phyloP scores from a whole-genome alignment of 495 filamentous ascomycete species.

The Aspergillus coremiiformis region DNA sequence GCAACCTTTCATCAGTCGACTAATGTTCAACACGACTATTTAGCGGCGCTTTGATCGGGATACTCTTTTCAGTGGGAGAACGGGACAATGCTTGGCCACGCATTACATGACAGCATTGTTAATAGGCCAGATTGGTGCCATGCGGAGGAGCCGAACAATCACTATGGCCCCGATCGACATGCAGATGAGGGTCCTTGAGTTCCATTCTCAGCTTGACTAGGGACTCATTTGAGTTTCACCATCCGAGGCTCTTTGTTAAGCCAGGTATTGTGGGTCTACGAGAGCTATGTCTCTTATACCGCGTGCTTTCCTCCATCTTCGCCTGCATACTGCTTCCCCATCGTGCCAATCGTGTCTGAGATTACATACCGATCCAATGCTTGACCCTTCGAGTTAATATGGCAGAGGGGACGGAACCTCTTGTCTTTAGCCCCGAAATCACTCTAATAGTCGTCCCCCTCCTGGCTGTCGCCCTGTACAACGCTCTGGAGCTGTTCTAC shows the following conservation, averaged over 20 bases:
- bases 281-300: neutral
- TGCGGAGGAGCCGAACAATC: neutral
- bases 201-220: neutral
- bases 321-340: neutral
- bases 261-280: neutral
- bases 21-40: too few species aligned
- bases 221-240: neutral
- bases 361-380: neutral
- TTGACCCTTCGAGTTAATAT: slow-evolving; percentile 5
- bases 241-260: neutral
- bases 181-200: neutral
- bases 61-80: neutral
- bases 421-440: neutral
- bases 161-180: neutral
- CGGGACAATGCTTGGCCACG: neutral
- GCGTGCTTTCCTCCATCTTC: neutral
- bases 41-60: too few species aligned
- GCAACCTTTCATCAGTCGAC: too few species aligned
- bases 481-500: slow-evolving; percentile 30
- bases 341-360: neutral
- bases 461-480: slow-evolving; percentile 29
- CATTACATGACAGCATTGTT: neutral
- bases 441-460: slow-evolving; percentile 26
- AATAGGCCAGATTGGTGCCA: neutral
- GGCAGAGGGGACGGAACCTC: slow-evolving; percentile 8